Evolutionary conservation across 75 land plant genomes (phyloP).

Genomic region (Larix kaempferi): DNA sequence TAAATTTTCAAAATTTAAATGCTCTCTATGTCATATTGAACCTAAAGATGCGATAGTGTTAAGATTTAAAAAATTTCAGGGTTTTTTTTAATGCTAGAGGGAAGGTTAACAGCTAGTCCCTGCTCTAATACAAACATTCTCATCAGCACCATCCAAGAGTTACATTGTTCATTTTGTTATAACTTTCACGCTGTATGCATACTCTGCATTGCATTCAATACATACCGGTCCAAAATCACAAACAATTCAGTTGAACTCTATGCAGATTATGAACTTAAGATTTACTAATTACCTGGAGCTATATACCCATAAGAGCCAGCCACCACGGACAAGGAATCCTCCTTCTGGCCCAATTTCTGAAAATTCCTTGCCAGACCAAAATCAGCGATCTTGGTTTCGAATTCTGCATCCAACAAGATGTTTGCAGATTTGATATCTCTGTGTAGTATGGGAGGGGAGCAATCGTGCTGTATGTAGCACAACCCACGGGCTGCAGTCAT

Average conservation of each 20-base stretch:
- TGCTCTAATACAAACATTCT: too few relatives aligned
- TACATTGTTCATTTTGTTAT: too few relatives aligned
- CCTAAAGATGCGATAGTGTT: not conserved
- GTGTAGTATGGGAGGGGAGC: conserved; percentile 18
- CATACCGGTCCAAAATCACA: not conserved
- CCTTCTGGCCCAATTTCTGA: not conserved
- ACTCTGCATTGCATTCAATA: conserved; percentile 7
- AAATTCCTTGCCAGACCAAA: conserved; percentile 25
- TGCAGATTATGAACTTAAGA: not conserved
- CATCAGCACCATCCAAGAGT: too few relatives aligned
- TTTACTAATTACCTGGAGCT: conserved; percentile 22
- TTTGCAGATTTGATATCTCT: conserved; percentile 29
- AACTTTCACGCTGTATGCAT: conserved; percentile 13
- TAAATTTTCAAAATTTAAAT: too few relatives aligned
- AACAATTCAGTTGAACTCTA: not conserved
- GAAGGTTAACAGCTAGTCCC: too few relatives aligned
- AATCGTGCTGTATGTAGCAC: conserved; percentile 27
- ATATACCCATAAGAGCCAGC: conserved; percentile 28
- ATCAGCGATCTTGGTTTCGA: conserved; percentile 29
- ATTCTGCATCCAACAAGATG: conserved; percentile 25
- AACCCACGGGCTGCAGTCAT: conserved; percentile 23
- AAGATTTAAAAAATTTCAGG: too few relatives aligned
- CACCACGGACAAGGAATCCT: conserved; percentile 28
- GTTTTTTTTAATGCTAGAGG: too few relatives aligned
- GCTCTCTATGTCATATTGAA: too few relatives aligned